phyloP scores from a whole-genome alignment of 176 grass and related monocot species.

The Hsuehochloa calcarea region DNA sequence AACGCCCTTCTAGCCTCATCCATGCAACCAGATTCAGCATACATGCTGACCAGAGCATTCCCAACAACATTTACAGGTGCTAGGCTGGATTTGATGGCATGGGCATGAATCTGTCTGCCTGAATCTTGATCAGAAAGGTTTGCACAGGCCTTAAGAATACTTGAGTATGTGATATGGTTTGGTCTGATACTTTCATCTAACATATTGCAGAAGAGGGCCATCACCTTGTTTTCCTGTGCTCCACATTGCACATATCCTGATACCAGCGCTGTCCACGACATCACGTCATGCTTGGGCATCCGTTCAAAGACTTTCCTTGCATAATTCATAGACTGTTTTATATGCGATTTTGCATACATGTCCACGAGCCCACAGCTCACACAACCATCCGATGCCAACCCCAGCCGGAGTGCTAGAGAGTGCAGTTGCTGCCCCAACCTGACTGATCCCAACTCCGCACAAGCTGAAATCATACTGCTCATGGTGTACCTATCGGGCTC shows the following conservation, averaged over 20 bases:
- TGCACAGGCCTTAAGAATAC: slow-evolving; percentile 70
- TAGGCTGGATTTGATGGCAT: slow-evolving; percentile 54
- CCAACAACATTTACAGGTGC: slow-evolving; percentile 59
- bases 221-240: slow-evolving; percentile 46
- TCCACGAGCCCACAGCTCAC: slow-evolving; percentile 77
- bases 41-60: slow-evolving; percentile 78
- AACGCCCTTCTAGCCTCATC: slow-evolving; percentile 62
- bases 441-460: slow-evolving; percentile 52
- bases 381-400: slow-evolving; percentile 53
- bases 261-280: slow-evolving; percentile 79
- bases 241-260: slow-evolving; percentile 75
- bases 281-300: slow-evolving; percentile 54
- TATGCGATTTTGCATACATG: slow-evolving; percentile 68
- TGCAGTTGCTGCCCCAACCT: slow-evolving; percentile 73
- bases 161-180: slow-evolving; percentile 77
- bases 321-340: slow-evolving; percentile 36
- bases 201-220: slow-evolving; percentile 51
- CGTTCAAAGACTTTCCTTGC: slow-evolving; percentile 55
- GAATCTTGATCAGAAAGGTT: slow-evolving; percentile 52
- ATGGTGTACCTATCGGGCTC: slow-evolving; percentile 61
- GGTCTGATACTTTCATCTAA: slow-evolving; percentile 51
- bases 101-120: slow-evolving; percentile 65
- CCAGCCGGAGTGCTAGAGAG: slow-evolving; percentile 55
- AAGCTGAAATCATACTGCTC: slow-evolving; percentile 71
- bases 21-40: slow-evolving; percentile 66